Evolutionary conservation across 2,329 filamentous ascomycete genomes (phyloP), one percentile per base, ranked within the genome.

Genomic region (Exserohilum turcica): DNA sequence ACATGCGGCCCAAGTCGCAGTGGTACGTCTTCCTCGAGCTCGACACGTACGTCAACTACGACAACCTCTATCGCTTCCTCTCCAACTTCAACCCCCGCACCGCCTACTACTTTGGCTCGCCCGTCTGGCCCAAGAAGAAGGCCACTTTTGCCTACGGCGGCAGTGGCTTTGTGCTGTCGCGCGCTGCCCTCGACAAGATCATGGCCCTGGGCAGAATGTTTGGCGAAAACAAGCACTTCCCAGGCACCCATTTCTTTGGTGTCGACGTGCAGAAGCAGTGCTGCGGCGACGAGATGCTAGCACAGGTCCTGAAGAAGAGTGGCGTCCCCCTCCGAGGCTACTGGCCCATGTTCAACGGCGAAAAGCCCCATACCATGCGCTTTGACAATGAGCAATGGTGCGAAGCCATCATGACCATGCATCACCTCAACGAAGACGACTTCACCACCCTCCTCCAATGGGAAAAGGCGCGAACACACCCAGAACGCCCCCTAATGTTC

Each of bases 121-220:
- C 74, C 19, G 69, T 77, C 10, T 74, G 37, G 65, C 67, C 67
- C 3, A 60, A 59, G 50, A 69, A 71, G 49, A 72, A 68, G 53
- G 52, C 67, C 9, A 58, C 73, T 5, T 78, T 77, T 37, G 78
- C 75, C 0, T 76, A 79, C 35, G 76, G 76, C 10, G 77, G 77
- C 5, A 77, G 72, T 35, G 77, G 75, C 24, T 78, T 77, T 31
- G 64, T 79, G 3, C 57, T 79, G 16, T 78, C 77, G 12, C 67
- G 79, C 29, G 79, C 77, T 1, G 78, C 83, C 3, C 81, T 87
- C 77, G 67, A 77, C 43, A 68, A 67, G 59, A 55, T 74, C 44
- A 65, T 72, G 51, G 67, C 73, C 1, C 73, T 76, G 0, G 68
- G 77, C 38, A 45, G 68, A 19, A 73, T 71, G 67, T 73, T 74